A percentile compares a stretch with the other conserved stretches of the same genome.
Evolutionary conservation across 108 stramenopile species (phyloP).

Genomic region (Schizochytrium sp.): DNA sequence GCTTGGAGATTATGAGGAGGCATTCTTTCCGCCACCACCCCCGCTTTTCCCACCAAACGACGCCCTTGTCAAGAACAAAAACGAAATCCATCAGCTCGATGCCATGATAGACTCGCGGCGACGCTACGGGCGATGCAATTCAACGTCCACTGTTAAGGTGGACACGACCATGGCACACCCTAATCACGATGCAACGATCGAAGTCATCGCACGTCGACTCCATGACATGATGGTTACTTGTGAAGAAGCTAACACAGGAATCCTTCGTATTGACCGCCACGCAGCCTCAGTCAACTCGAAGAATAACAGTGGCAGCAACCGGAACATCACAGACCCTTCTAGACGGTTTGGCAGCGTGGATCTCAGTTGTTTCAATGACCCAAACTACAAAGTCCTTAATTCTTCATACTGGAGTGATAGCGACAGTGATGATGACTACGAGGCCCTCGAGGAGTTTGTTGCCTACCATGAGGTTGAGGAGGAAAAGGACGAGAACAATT

Average conservation of each 20-base stretch:
- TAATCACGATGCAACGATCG: slow-evolving; percentile 94
- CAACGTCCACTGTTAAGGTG: slow-evolving; percentile 90
- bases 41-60: neutral
- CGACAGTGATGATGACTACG: slow-evolving; percentile 42
- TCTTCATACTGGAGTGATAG: slow-evolving; percentile 81
- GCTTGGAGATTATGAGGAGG: neutral
- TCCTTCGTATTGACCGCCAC: too few species aligned
- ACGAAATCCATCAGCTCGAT: slow-evolving; percentile 8
- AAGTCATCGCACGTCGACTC: slow-evolving; percentile 61
- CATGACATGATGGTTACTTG: neutral
- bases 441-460: slow-evolving; percentile 2
- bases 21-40: neutral
- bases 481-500: slow-evolving; percentile 57
- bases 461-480: neutral
- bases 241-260: neutral
- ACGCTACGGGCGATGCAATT: slow-evolving; percentile 76
- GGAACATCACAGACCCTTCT: slow-evolving; percentile 89
- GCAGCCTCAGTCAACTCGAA: neutral
- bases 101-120: slow-evolving; percentile 17
- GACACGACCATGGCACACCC: slow-evolving; percentile 88
- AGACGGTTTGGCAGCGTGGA: slow-evolving; percentile 79
- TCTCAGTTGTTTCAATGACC: slow-evolving; percentile 40
- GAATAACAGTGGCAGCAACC: slow-evolving; percentile 70
- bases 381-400: neutral
- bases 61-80: neutral